These are phyloP conservation scores for Mycena sanguinolenta DNA, from an alignment of 768 basidiomycete species.

Conservation along the genomic window DNA sequence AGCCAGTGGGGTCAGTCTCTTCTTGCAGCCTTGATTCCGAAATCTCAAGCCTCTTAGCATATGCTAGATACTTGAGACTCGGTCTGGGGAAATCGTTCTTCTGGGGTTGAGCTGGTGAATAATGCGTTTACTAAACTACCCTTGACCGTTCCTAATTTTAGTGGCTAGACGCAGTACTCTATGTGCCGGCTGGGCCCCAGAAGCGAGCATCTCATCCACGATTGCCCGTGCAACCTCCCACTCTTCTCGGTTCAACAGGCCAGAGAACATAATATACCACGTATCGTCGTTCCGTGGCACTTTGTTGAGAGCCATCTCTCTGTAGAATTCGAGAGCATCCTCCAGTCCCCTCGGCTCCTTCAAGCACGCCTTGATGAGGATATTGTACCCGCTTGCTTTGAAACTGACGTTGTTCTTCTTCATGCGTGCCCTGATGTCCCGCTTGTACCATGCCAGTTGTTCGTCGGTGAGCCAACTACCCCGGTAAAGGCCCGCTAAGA, in stretches of 20 bases:
- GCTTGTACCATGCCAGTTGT: constrained; percentile 60
- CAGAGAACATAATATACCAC: constrained; percentile 82
- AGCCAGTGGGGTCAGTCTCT: constrained; percentile 83
- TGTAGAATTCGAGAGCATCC: constrained; percentile 70
- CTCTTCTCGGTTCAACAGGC: constrained; percentile 68
- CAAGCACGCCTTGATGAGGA: constrained; percentile 78
- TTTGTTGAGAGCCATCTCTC: constrained; percentile 67
- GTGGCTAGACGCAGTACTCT: constrained; percentile 63
- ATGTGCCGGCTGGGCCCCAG: constrained; percentile 59
- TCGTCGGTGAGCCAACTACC: constrained; percentile 62
- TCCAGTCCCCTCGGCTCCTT: constrained; percentile 63
- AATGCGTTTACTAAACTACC: constrained; percentile 38
- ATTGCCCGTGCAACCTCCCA: constrained; percentile 74
- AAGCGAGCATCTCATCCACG: constrained; percentile 68
- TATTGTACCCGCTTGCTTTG: constrained; percentile 80
- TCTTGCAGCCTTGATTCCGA: constrained; percentile 13
- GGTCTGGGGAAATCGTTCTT: constrained; percentile 78
- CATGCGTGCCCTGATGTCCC: constrained; percentile 72
- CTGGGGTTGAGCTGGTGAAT: constrained; percentile 50
- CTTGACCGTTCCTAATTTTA: constrained; percentile 55
- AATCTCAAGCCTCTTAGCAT: constrained; percentile 59
- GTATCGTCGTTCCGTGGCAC: constrained; percentile 71
- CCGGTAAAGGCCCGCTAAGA: constrained; percentile 81
- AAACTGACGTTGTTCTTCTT: constrained; percentile 64
- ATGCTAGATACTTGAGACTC: constrained; percentile 75